Evolutionary conservation across 2,329 filamentous ascomycete species (phyloP), one percentile per base, ranked within the genome.

Genomic region (Neoarthrinium moseri): DNA sequence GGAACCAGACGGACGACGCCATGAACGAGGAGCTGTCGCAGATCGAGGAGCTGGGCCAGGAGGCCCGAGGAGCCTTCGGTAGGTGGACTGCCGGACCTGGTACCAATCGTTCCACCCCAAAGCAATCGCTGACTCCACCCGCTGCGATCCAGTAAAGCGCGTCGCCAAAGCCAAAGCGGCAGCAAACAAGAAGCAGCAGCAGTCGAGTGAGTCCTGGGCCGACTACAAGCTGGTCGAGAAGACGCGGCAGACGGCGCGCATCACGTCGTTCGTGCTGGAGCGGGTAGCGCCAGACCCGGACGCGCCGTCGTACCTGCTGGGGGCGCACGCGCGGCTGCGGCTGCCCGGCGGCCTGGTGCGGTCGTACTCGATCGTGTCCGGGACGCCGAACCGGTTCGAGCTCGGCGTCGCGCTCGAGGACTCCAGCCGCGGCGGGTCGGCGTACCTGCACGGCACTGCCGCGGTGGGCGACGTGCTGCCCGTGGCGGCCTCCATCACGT

Each of bases 301-400:
- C 2, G 58, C 59, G 0, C 62, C 56, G 64, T 21, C 48, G 65
- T 3, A 50, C 42, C 30, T 50, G 52, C 6, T 53, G 0, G 82
- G 80, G 2, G 70, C 74, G 8, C 81, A 86, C 55, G 78, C 77
- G 1, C 73, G 75, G 30, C 55, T 87, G 18, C 78, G 70, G 52
- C 67, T 87, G 1, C 75, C 74, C 1, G 78, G 76, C 30, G 77
- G 77, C 1, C 63, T 86, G 0, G 60, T 79, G 1, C 68, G 84
- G 8, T 72, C 77, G 0, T 87, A 86, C 56, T 86, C 82, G 0
- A 66, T 87, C 27, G 75, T 84, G 0, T 67, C 67, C 1, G 78
- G 78, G 0, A 70, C 70, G 36, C 63, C 62, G 4, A 66, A 70
- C 27, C 65, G 66, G 3, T 79, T 87, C 54, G 71, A 47, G 55